Percentiles rank a stretch among this genome's conserved stretches.
Evolutionary conservation across 305 asterid species (phyloP).

Genomic region (Euphrasia arctica): DNA sequence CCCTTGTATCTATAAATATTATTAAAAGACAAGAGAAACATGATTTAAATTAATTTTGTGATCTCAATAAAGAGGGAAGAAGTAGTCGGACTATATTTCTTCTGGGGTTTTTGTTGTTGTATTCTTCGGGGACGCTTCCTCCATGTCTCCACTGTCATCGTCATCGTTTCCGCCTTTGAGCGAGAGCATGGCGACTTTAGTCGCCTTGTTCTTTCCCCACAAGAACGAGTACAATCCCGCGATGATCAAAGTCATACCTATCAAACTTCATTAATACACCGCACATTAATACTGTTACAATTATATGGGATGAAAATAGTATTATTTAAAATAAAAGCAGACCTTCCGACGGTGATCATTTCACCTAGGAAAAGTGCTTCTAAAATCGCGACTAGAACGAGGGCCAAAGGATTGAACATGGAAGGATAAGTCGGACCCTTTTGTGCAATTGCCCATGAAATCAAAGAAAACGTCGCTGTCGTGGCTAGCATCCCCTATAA

Average conservation of each 20-base stretch:
- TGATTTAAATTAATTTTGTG: no score
- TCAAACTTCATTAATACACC: conserved; percentile 38
- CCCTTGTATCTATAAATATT: no score
- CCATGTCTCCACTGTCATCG: neutral
- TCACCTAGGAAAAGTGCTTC: conserved; percentile 46
- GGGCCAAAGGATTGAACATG: conserved; percentile 65
- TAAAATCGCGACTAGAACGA: conserved; percentile 37
- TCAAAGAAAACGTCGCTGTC: conserved; percentile 44
- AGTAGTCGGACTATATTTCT: no score
- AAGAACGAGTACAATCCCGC: conserved; percentile 53
- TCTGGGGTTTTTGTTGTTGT: no score
- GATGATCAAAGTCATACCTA: conserved; percentile 47
- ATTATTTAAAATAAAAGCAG: neutral
- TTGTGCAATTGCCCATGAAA: conserved; percentile 45
- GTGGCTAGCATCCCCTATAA: conserved; percentile 56
- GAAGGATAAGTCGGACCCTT: conserved; percentile 72
- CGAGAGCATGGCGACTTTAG: conserved; percentile 5
- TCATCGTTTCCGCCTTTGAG: conserved; percentile 18
- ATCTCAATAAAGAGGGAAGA: no score
- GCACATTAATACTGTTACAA: no score
- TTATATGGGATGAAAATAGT: no score
- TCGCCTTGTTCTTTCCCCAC: conserved; percentile 43
- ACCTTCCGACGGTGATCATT: conserved; percentile 50
- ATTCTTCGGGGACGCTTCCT: neutral
- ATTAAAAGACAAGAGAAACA: no score